Percentiles rank a stretch among this genome's conserved stretches.
phyloP scores from a whole-genome alignment of 345 rosid species.

The Ceriops zippeliana region DNA sequence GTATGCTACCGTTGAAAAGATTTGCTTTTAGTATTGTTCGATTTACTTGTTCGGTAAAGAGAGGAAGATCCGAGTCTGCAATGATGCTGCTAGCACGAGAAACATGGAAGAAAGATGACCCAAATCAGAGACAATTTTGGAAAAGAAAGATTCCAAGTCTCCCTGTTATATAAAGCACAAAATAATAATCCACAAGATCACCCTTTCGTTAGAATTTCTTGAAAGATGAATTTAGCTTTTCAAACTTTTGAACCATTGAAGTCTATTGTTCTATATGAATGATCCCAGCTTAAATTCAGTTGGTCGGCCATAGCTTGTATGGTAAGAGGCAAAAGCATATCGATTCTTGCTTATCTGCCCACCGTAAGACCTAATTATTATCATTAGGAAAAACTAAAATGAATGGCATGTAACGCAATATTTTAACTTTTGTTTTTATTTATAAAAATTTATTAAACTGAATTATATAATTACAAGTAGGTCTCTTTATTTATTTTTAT shows the following conservation, averaged over 20 bases:
- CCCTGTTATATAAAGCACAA: background rate
- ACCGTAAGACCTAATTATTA: too few species aligned
- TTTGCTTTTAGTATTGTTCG: background rate
- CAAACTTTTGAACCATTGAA: background rate
- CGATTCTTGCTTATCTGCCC: too few species aligned
- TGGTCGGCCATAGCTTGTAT: conserved; percentile 22
- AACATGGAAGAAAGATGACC: conserved; percentile 24
- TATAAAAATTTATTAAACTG: background rate
- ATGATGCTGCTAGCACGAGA: conserved; percentile 17
- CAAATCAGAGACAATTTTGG: conserved; percentile 28
- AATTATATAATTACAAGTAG: too few species aligned
- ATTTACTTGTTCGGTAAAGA: conserved; percentile 23
- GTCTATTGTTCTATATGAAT: conserved; percentile 5
- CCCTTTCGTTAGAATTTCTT: background rate
- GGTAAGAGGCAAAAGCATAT: background rate
- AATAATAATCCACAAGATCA: too few species aligned
- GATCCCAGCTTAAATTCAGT: conserved; percentile 18
- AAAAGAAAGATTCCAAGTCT: conserved; percentile 30
- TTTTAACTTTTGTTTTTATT: background rate
- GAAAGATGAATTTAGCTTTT: conserved; percentile 6
- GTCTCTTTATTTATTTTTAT: too few species aligned
- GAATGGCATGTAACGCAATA: too few species aligned
- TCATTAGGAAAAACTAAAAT: too few species aligned
- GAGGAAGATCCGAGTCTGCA: conserved; percentile 6
- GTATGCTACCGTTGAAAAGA: background rate